Base-by-base conservation (phyloP, 2,329 filamentous ascomycete genomes). In the Metarhizium guizhouense region DNA sequence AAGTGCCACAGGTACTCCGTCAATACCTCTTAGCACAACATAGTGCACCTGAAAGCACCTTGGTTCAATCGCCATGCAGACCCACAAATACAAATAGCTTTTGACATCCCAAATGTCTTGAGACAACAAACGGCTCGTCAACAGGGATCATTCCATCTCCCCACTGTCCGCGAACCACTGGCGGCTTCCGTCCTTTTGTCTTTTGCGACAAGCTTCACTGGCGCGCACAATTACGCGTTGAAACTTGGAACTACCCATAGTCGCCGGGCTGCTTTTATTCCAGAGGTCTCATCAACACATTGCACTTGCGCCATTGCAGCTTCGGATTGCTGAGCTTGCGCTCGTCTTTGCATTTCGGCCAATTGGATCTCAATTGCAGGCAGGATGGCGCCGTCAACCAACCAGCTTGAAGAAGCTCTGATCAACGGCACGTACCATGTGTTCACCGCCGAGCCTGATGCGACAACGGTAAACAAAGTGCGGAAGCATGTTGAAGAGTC, bases 391-490 rank as follows among this genome's bases (percentile, higher is more conserved):
- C 72, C 73, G 2, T 72, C 74, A 4, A 63, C 66, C 30, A 67
- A 73, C 57, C 63, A 68, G 45, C 67, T 84, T 29, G 73, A 79
- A 60, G 63, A 69, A 51, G 75, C 72, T 53, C 72, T 84, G 14
- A 68, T 72, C 47, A 66, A 74, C n/a, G 72, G 73, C 4, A 78
- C 81, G 40, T 70, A 67, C 52, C 68, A 72, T 3, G 63, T 82
- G 45, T 81, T 76, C 61, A 65, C 70, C 30, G 63, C 65, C 20
- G 71, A 74, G 13, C 72, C 74, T 4, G 75, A 79, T 20, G 60
- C 72, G 3, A 72, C 83, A 8, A 79, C 80, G 0, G 80, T 86
- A 57, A 84, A 84, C 61, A 73, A 71, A 52, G 75, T 83, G 54
- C 81, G 83, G 55, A 75, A 77, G 57, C 71, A 70, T 48, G 77